Base-by-base conservation (phyloP, 2,329 filamentous ascomycete genomes). In the Ophiostoma quercus region DNA sequence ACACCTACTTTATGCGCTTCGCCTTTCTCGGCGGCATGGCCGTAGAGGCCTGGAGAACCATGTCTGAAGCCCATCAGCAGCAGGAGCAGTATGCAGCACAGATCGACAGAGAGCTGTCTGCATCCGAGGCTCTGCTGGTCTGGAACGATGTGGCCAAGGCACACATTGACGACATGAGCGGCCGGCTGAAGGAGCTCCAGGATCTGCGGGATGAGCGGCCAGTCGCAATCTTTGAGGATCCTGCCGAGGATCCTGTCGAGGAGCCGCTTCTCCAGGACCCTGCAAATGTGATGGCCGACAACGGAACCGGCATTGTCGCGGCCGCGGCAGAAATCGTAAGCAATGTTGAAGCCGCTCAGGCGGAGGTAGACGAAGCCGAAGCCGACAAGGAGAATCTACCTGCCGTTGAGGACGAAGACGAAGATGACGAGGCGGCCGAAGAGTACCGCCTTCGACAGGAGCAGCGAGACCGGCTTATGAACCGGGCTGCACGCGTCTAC, bases 401-500 rank as follows among this genome's bases (percentile, higher is more conserved):
- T 5, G 51, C 51, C 19, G n/a, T 7, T 16, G 57, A 12, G 2
- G 57, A 62, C 25, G 57, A 29, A 25, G 57, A 32, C 25, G 54
- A 60, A 1, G 32, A 37, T 19, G 39, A 62, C n/a, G 57, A 37
- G 11, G 68, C 37, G 25, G 70, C 57, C 5, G 70, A 51, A 16
- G 68, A 60, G 54, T 68, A 41, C 37, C 66, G 71, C 6, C 72
- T 70, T n/a, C 71, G 75, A 65, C 71, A 76, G 11, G 43, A 57
- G 16, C 43, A 72, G 43, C 70, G 73, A 73, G 80, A 80, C 22
- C 82, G 83, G 67, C 79, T 88, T 19, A 87, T 89, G 76, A 81
- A 79, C 67, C 84, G 87, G 65, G 90, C 90, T 39, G 82, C 80
- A 1, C 84, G 85, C 73, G 88, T 89, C 65, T 85, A 90, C 71